A percentile compares a stretch with the other conserved stretches of the same genome.
phyloP scores from a whole-genome alignment of 2,329 filamentous ascomycete genomes.

The Talaromyces amestolkiae region DNA sequence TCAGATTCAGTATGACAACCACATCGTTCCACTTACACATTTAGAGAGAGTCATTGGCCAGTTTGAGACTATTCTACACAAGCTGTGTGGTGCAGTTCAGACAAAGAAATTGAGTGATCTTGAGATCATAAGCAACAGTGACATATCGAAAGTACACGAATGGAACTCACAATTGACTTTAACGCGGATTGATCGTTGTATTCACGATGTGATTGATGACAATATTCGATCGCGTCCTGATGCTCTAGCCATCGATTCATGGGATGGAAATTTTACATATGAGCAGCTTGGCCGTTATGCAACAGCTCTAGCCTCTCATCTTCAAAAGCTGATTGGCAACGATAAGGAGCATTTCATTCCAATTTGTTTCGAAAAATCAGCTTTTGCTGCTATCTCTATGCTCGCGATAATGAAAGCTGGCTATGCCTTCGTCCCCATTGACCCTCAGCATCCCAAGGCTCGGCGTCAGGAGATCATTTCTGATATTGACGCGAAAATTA shows the following conservation, averaged over 20 bases:
- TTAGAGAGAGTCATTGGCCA: slow-evolving; percentile 14
- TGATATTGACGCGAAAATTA: slow-evolving; percentile 12
- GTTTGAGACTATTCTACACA: slow-evolving; percentile 17
- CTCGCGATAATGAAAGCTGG: slow-evolving; percentile 24
- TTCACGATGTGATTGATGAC: slow-evolving; percentile 16
- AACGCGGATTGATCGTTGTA: slow-evolving; percentile 12
- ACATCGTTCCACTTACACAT: slow-evolving; percentile 8
- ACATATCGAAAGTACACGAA: slow-evolving; percentile 1
- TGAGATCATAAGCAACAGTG: slow-evolving; percentile 1
- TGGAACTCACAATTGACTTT: slow-evolving; percentile 20
- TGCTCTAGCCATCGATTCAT: slow-evolving; percentile 30
- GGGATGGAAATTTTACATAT: slow-evolving; percentile 37
- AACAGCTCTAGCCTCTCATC: slow-evolving; percentile 33
- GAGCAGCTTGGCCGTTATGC: slow-evolving; percentile 34
- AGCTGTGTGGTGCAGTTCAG: neutral
- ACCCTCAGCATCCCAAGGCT: slow-evolving; percentile 13
- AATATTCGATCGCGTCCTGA: slow-evolving; percentile 21
- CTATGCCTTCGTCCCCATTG: slow-evolving; percentile 21
- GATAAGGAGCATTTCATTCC: slow-evolving; percentile 28
- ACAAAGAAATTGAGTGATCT: neutral
- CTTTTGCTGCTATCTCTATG: slow-evolving; percentile 21
- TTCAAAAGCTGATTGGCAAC: slow-evolving; percentile 24
- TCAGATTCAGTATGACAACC: slow-evolving; percentile 14
- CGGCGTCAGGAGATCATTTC: slow-evolving; percentile 13
- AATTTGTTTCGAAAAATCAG: slow-evolving; percentile 23